Evolutionary conservation across 371 early-diverging fungal species (phyloP).

Genomic region (Mucor velutinosus): DNA sequence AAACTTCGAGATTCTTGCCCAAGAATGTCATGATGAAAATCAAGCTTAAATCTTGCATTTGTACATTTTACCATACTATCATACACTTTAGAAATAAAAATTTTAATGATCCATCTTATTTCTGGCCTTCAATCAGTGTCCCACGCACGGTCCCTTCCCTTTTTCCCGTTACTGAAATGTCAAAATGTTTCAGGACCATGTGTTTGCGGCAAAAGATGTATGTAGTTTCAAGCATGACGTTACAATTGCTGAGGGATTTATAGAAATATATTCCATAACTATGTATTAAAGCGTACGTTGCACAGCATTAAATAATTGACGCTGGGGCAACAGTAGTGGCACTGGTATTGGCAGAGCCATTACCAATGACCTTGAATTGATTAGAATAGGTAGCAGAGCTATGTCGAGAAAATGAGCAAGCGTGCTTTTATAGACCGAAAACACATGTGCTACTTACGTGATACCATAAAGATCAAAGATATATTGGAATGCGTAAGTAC

Average conservation of each 20-base stretch:
- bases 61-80: too few relatives aligned
- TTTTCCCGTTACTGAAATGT: neutral
- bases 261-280: neutral
- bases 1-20: too few relatives aligned
- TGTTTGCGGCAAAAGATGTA: neutral
- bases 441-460: neutral
- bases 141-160: neutral
- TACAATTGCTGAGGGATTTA: neutral
- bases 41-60: too few relatives aligned
- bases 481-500: neutral
- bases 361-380: neutral
- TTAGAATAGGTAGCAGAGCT: neutral
- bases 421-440: neutral
- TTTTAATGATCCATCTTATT: too few relatives aligned
- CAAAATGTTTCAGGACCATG: neutral
- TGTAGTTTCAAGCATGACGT: neutral
- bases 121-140: neutral
- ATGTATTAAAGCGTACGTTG: neutral
- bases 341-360: neutral
- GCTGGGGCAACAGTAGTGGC: neutral
- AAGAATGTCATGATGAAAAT: too few relatives aligned
- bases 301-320: neutral
- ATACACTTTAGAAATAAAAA: too few relatives aligned
- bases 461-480: neutral
- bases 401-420: neutral